Conservation (phyloP, 306 rosid species). For the Cucurbita ficifolia region DNA sequence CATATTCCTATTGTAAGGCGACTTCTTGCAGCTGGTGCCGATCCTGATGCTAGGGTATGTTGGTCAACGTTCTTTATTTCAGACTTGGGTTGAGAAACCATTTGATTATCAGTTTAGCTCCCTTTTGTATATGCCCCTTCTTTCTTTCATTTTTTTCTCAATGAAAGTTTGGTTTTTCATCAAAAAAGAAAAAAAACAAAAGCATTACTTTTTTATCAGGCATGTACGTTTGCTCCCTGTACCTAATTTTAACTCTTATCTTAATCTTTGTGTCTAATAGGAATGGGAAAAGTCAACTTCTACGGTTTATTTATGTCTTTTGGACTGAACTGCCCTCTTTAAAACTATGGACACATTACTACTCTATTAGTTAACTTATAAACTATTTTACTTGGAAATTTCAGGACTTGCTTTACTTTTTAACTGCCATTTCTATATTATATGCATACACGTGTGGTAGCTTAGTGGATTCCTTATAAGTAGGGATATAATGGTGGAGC, state of each 20-base stretch:
- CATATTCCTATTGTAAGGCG: constrained; percentile 73
- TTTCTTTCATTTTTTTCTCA: neutral
- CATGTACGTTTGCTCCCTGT: neutral
- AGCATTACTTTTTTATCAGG: neutral
- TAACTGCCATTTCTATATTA: neutral
- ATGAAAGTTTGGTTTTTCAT: neutral
- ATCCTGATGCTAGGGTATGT: constrained; percentile 85
- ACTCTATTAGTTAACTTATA: neutral
- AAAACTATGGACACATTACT: neutral
- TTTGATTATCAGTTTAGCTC: neutral
- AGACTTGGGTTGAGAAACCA: neutral
- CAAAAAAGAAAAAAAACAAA: neutral
- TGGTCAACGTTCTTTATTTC: neutral
- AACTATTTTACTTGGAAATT: neutral
- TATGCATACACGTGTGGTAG: neutral
- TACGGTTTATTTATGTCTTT: neutral
- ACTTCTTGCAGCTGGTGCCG: constrained; percentile 91
- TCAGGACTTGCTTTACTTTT: neutral
- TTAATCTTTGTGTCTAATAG: neutral
- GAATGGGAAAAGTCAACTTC: neutral
- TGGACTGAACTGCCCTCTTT: neutral
- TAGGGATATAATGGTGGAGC: neutral
- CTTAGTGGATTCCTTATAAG: neutral
- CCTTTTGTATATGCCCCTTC: neutral
- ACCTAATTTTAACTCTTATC: neutral